phyloP scores from a whole-genome alignment of 2,329 filamentous ascomycete genomes.

The Aaosphaeria pasadenensis region DNA sequence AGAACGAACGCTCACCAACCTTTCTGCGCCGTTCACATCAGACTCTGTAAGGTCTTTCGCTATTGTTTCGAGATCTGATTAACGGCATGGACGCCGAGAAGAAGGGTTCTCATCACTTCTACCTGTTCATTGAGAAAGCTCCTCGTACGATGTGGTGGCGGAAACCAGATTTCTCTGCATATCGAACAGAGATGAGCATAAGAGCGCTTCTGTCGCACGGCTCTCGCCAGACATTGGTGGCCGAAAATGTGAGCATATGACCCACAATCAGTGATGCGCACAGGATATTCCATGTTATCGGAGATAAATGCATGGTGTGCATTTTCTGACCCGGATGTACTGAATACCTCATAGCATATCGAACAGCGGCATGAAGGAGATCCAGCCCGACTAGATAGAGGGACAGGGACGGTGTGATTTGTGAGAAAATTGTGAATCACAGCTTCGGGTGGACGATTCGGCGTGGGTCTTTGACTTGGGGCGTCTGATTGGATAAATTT shows the following conservation, averaged over 20 bases:
- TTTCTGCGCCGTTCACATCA: too few relatives aligned
- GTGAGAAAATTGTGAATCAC: neutral
- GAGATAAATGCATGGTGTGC: neutral
- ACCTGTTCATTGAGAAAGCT: too few relatives aligned
- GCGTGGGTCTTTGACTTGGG: neutral
- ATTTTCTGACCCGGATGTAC: neutral
- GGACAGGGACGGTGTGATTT: neutral
- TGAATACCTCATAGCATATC: neutral
- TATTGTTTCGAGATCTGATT: too few relatives aligned
- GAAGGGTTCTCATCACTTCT: too few relatives aligned
- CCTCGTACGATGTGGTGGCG: neutral
- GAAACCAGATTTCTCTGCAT: neutral
- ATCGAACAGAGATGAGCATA: neutral
- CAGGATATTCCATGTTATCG: neutral
- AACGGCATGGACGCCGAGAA: too few relatives aligned
- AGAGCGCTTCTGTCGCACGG: neutral
- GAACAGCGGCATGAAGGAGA: neutral
- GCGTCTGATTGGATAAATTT: neutral
- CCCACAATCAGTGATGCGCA: neutral
- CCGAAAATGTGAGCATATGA: neutral
- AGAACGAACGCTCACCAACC: too few relatives aligned
- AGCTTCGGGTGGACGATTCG: neutral
- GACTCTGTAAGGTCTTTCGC: too few relatives aligned
- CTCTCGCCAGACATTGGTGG: neutral
- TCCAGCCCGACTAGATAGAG: neutral